Evolutionary conservation across 352 stramenopile species (phyloP), one percentile per base, ranked within the genome.

Genomic region (Phytophthora multivora): DNA sequence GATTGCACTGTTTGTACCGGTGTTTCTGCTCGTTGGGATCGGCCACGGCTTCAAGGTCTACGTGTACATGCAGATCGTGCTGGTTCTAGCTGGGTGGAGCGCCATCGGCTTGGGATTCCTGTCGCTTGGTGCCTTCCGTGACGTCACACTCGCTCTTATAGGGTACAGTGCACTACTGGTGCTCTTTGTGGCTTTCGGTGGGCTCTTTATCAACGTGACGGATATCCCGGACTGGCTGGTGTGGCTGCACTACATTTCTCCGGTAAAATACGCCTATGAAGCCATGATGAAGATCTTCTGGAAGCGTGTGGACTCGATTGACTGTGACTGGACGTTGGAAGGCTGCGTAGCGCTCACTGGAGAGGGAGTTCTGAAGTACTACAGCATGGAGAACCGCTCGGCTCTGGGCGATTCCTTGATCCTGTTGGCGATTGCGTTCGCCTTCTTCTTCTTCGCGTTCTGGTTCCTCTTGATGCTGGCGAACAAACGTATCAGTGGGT

Each of bases 231-330:
- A 80, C 57, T 88, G 72, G 70, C 66, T 85, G 2, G 51, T 75
- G 42, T 88, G 78, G 78, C 56, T 88, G n/a, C 73, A 83, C 35
- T 85, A 83, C 66, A 69, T 88, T n/a, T 88, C 78, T 13, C 76
- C 76, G 0, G 42, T 88, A 30, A 81, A 80, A 50, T 88, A 82
- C 59, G 64, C 51, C n/a, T 85, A 74, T 41, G 72, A 79, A 12
- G 73, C 71, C 2, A 28, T 83, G 31, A 85, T 82, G 70, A 75
- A 73, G 16, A 58, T 80, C 6, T 85, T 80, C 59, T 88, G 78
- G 78, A 62, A 70, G 47, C 66, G 59, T 25, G 56, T 85, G 5
- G 56, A 67, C 21, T 33, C 33, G 0, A 72, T 88, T n/a, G 46
- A 71, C 21, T 88, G 78, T 28, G 38, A 69, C 41, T 48, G 51